Evolutionary conservation across 495 filamentous ascomycete genomes (phyloP).

Genomic region (Hyaloscypha finlandica): DNA sequence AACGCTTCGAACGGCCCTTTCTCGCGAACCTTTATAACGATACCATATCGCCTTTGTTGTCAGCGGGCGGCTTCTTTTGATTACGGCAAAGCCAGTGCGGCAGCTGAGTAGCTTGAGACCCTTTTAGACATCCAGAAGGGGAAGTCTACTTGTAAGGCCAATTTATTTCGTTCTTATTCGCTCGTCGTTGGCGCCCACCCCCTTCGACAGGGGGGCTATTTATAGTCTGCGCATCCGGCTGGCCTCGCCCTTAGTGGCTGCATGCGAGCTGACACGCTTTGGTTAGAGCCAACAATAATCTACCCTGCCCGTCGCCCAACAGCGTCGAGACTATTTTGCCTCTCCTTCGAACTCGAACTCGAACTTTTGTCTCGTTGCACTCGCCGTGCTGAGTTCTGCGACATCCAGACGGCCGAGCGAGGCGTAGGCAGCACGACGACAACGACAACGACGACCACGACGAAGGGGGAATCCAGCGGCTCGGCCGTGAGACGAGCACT

Average conservation of each 20-base stretch:
- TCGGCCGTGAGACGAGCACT: slow-evolving; percentile 7
- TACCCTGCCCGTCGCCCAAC: slow-evolving; percentile 26
- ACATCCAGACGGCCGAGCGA: slow-evolving; percentile 11
- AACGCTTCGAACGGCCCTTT: background rate
- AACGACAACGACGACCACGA: background rate
- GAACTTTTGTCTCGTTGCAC: slow-evolving; percentile 16
- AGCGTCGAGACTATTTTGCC: slow-evolving; percentile 18
- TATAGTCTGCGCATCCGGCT: slow-evolving; percentile 23
- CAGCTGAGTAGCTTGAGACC: slow-evolving; percentile 14
- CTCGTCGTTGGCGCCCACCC: slow-evolving; percentile 29
- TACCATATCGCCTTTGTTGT: slow-evolving; percentile 20
- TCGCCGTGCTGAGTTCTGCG: slow-evolving; percentile 20
- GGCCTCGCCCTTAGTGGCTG: slow-evolving; percentile 16
- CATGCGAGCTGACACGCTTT: slow-evolving; percentile 32
- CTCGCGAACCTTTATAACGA: background rate
- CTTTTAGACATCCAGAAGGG: background rate
- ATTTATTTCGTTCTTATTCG: slow-evolving; percentile 22
- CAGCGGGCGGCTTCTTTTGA: slow-evolving; percentile 16
- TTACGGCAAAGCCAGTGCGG: slow-evolving; percentile 1
- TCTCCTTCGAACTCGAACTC: slow-evolving; percentile 13
- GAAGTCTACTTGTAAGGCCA: slow-evolving; percentile 13
- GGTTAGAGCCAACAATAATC: slow-evolving; percentile 27
- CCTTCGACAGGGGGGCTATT: slow-evolving; percentile 18
- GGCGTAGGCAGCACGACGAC: slow-evolving; percentile 1
- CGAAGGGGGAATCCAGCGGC: background rate